Evolutionary conservation across 2,329 filamentous ascomycete genomes (phyloP).

Genomic region (Westerdykella sp.): DNA sequence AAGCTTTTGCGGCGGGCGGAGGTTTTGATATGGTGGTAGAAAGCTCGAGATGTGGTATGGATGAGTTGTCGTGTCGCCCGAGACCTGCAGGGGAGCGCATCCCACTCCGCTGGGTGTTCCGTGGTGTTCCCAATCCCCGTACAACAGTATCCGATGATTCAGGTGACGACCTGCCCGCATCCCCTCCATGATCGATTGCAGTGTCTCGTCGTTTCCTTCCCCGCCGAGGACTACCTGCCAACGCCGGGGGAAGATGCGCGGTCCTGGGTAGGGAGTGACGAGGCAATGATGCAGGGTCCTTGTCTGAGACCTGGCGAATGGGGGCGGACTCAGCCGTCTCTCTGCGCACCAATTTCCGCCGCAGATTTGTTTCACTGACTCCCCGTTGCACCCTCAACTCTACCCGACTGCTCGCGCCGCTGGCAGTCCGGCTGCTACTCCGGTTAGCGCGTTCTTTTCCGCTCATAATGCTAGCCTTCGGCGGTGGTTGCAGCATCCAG

Average conservation of each 20-base stretch:
- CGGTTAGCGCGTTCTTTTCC: conserved; percentile 63
- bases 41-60: too few relatives aligned
- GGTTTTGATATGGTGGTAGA: too few relatives aligned
- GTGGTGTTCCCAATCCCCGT: conserved; percentile 3
- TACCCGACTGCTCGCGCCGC: conserved; percentile 37
- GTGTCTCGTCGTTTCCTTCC: conserved; percentile 25
- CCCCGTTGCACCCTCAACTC: conserved; percentile 35
- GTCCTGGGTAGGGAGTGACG: conserved; percentile 30
- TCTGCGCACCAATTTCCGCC: conserved; percentile 31
- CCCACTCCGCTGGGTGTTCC: too few relatives aligned
- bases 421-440: conserved; percentile 53
- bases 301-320: conserved; percentile 33
- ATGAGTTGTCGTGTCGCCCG: too few relatives aligned
- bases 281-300: conserved; percentile 16
- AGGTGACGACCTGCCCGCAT: conserved; percentile 18
- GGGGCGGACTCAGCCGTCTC: conserved; percentile 32
- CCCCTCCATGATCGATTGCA: conserved; percentile 17
- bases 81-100: too few relatives aligned
- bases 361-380: conserved; percentile 34
- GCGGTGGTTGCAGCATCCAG: conserved; percentile 93
- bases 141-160: conserved; percentile 20
- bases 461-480: conserved; percentile 84
- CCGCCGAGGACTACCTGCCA: conserved; percentile 23
- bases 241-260: conserved; percentile 23
- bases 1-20: conserved; percentile 7